These are phyloP conservation scores for Hamamelis virginiana DNA, from an alignment of 164 flowering plant species.

Conservation along the genomic window DNA sequence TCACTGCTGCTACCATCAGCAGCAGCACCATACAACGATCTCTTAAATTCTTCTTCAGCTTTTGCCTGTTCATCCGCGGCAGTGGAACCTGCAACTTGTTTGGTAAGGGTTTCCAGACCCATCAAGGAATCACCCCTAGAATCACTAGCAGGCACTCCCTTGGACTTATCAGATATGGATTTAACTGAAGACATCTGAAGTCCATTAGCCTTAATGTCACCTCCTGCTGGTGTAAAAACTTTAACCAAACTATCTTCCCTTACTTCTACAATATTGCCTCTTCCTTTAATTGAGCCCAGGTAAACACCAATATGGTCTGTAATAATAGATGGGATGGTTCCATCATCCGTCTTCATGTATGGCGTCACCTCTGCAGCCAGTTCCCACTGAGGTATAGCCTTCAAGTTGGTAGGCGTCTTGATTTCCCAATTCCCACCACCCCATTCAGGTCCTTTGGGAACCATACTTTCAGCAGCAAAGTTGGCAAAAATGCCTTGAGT, in stretches of 20 bases:
- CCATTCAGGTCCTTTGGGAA: conserved; percentile 99
- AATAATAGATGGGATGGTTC: conserved; percentile 82
- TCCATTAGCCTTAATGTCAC: conserved; percentile 49
- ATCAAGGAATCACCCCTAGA: conserved; percentile 43
- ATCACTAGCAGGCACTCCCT: conserved; percentile 31
- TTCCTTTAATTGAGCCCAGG: conserved; percentile 87
- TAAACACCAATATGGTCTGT: conserved; percentile 95
- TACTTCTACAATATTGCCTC: conserved; percentile 91
- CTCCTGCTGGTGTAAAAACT: conserved; percentile 48
- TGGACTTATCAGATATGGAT: conserved; percentile 35
- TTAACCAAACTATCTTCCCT: conserved; percentile 88
- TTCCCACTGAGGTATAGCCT: conserved; percentile 93
- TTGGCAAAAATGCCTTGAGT: conserved; percentile 99
- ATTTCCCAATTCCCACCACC: conserved; percentile 99
- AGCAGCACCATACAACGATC: conserved; percentile 70
- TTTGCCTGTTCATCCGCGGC: conserved; percentile 88
- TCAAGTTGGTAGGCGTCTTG: conserved; percentile 74
- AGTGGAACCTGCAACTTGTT: conserved; percentile 36
- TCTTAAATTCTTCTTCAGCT: conserved; percentile 96
- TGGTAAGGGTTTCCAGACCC: conserved; percentile 63
- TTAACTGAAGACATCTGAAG: conserved; percentile 34
- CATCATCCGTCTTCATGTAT: conserved; percentile 97
- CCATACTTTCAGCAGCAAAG: conserved; percentile 99
- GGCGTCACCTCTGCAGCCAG: conserved; percentile 97
- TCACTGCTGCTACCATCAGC: conserved; percentile 90